Evolutionary conservation across 2,329 filamentous ascomycete species (phyloP), one percentile per base, ranked within the genome.

Genomic region (Ophiognomonia clavigignenti-juglandacearum): DNA sequence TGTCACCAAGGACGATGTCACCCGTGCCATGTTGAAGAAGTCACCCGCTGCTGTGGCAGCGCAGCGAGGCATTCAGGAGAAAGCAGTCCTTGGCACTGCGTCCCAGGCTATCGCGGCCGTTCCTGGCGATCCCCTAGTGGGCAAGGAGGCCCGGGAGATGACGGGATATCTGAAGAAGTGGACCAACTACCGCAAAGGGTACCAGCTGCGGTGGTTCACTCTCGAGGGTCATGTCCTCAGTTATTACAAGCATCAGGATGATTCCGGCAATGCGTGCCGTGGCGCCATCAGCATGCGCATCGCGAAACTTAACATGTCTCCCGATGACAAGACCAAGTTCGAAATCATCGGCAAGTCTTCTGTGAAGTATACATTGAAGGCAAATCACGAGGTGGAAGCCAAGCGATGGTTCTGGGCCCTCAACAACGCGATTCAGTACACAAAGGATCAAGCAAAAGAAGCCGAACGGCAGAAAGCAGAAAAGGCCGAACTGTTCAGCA

Each of bases 211-310:
- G 51, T 98, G 92, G 91, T 98, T 98, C 62, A 93, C 97, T 13
- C 79, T 98, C 8, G 93, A 98, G 63, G 93, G 98, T 62, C 93
- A 93, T 11, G 92, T 98, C 11, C 68, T 98, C 56, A 97, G 93
- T 67, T 98, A 98, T 70, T 98, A 97, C 73, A 98, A 98, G 69
- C 89, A 97, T 64, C 93, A 98, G 69, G 93, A 98, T 62, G 93
- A 98, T 64, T 88, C 90, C 26, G 93, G 91, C 20, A 95, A 90
- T 43, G 93, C 93, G 47, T 98, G 93, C 64, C 89, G 93, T 53
- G 93, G 93, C 50, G 93, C 93, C 43, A 98, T 98, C 69, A 97
- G 97, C 64, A 98, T 98, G 91, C 86, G 86, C 52, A 98, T 98
- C 56, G 93, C 93, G 20, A 85, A 83, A 60, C 77, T 98, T 24